phyloP scores from a whole-genome alignment of 2,329 filamentous ascomycete genomes.

The Ophiocordyceps camponoti-floridani region DNA sequence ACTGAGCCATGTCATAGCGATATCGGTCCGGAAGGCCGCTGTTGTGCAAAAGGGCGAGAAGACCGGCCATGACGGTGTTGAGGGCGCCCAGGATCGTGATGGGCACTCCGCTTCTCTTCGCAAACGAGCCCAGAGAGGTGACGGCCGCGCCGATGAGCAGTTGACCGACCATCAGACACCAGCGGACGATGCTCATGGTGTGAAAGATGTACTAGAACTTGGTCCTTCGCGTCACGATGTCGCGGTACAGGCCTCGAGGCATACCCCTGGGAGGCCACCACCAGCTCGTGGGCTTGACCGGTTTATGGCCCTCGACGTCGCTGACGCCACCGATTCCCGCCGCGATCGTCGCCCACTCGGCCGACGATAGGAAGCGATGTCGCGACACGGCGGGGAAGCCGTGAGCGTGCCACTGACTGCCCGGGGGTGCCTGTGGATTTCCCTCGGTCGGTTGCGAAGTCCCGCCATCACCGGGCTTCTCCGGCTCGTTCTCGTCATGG shows the following conservation, averaged over 20 bases:
- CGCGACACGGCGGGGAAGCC: conserved; percentile 5
- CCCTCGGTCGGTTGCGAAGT: background rate
- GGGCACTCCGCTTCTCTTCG: conserved; percentile 15
- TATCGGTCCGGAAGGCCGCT: conserved; percentile 34
- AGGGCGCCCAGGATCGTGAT: conserved; percentile 31
- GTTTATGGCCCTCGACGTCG: conserved; percentile 23
- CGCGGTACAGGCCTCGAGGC: conserved; percentile 28
- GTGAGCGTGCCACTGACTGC: conserved; percentile 1
- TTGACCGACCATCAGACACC: conserved; percentile 28
- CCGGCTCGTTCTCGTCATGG: background rate
- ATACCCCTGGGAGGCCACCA: conserved; percentile 29
- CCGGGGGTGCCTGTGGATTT: background rate
- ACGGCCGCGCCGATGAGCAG: conserved; percentile 28
- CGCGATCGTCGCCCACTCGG: conserved; percentile 28
- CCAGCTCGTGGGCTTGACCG: conserved; percentile 22
- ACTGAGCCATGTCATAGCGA: conserved; percentile 29
- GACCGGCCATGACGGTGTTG: conserved; percentile 30
- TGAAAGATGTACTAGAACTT: conserved; percentile 27
- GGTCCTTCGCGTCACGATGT: conserved; percentile 24
- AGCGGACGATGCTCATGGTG: conserved; percentile 21
- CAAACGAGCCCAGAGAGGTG: conserved; percentile 29
- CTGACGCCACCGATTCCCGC: conserved; percentile 26
- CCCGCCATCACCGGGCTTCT: background rate
- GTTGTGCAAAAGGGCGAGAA: conserved; percentile 33
- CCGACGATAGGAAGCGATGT: conserved; percentile 21